A percentile compares a stretch with the other conserved stretches of the same genome.
These are phyloP conservation scores for Stachybotrys chartarum DNA, from an alignment of 2,329 filamentous ascomycete genomes.

Conservation along the genomic window DNA sequence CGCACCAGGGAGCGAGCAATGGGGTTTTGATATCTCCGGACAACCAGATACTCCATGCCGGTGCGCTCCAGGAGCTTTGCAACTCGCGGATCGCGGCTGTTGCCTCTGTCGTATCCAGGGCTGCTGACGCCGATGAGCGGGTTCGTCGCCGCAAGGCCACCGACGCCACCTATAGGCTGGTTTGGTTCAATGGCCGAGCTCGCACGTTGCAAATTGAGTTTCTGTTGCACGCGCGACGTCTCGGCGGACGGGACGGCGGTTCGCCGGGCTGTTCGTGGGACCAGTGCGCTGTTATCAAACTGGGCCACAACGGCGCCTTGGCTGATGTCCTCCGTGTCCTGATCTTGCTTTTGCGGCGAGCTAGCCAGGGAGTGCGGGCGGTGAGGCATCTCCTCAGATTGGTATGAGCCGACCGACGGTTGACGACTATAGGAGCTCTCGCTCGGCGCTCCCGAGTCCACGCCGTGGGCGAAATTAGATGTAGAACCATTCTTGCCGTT, in stretches of 20 bases:
- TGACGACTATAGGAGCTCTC: constrained; percentile 46
- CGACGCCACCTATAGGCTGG: constrained; percentile 30
- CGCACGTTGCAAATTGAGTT: constrained; percentile 66
- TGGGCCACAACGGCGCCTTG: constrained; percentile 18
- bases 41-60: constrained; percentile 66
- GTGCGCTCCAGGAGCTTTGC: constrained; percentile 61
- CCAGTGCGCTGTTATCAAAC: constrained; percentile 36
- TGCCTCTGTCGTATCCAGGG: constrained; percentile 44
- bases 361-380: constrained; percentile 37
- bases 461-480: constrained; percentile 51
- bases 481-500: constrained; percentile 42
- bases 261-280: constrained; percentile 34
- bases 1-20: constrained; percentile 53
- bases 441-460: constrained; percentile 40
- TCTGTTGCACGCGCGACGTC: constrained; percentile 65
- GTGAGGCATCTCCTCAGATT: constrained; percentile 23
- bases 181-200: constrained; percentile 64
- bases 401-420: constrained; percentile 19
- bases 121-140: constrained; percentile 46
- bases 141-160: constrained; percentile 33
- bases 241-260: constrained; percentile 37
- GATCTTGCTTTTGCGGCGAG: constrained; percentile 16
- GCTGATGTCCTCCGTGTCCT: constrained; percentile 10
- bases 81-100: constrained; percentile 53
- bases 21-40: constrained; percentile 65